These are phyloP conservation scores for Lactarius indigo DNA, from an alignment of 768 basidiomycete genomes.

Conservation along the genomic window DNA sequence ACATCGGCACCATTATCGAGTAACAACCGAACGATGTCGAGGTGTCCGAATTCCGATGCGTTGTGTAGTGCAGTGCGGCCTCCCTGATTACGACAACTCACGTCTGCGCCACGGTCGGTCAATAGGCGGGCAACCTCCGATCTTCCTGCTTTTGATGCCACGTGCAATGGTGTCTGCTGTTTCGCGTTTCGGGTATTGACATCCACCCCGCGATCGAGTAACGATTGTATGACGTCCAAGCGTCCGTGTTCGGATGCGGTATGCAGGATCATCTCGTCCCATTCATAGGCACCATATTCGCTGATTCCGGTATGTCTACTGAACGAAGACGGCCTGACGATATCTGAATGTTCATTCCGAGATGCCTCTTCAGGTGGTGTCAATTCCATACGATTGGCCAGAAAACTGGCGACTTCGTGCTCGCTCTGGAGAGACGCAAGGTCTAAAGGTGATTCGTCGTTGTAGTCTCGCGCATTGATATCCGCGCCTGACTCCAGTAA, in stretches of 20 bases:
- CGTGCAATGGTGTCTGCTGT: background rate
- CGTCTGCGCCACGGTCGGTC: background rate
- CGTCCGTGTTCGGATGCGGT: background rate
- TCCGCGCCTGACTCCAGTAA: background rate
- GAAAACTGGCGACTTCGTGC: background rate
- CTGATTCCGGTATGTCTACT: background rate
- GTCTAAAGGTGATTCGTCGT: background rate
- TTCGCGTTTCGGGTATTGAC: background rate
- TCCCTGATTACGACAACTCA: background rate
- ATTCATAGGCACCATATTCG: background rate
- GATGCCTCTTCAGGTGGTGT: background rate
- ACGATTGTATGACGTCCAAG: background rate
- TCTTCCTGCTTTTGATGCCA: background rate
- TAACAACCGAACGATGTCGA: background rate
- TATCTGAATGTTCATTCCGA: background rate
- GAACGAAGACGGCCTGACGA: background rate
- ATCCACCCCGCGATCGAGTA: no score
- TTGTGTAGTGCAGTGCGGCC: background rate
- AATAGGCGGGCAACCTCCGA: background rate
- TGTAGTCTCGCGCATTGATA: background rate
- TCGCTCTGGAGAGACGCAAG: background rate
- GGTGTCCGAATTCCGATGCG: background rate
- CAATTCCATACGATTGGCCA: background rate
- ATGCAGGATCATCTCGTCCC: background rate
- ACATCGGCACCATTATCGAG: background rate